Evolutionary conservation across 768 basidiomycete genomes (phyloP).

Genomic region (Sarcomyxa edulis): DNA sequence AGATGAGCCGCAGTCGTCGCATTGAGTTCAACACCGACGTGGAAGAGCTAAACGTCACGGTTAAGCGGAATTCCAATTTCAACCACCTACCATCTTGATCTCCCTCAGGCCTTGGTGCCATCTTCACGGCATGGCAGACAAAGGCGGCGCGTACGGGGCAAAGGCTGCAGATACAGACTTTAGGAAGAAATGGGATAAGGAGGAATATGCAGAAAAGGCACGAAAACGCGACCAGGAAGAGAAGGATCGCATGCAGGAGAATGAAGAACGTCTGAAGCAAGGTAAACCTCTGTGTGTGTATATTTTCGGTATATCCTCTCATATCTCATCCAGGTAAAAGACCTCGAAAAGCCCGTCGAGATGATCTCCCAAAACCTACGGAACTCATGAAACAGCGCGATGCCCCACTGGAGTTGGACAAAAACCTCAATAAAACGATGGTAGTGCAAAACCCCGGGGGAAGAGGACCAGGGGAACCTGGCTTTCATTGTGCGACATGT

Average conservation of each 20-base stretch:
- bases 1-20: too few species aligned
- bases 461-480: conserved; percentile 85
- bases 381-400: conserved; percentile 91
- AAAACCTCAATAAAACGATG: conserved; percentile 93
- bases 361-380: conserved; percentile 89
- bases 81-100: too few species aligned
- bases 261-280: conserved; percentile 79
- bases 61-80: too few species aligned
- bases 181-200: conserved; percentile 92
- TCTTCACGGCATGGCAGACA: conserved; percentile 38
- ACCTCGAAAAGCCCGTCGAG: conserved; percentile 60
- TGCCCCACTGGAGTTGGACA: conserved; percentile 80
- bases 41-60: too few species aligned
- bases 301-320: neutral
- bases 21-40: too few species aligned
- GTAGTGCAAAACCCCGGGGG: conserved; percentile 84
- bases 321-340: conserved; percentile 61
- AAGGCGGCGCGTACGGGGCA: conserved; percentile 33
- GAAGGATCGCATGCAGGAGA: conserved; percentile 78
- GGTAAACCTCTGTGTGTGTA: conserved; percentile 35
- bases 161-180: conserved; percentile 68
- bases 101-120: too few species aligned
- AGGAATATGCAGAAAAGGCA: conserved; percentile 82
- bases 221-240: conserved; percentile 78
- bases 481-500: conserved; percentile 92